Evolutionary conservation across 495 filamentous ascomycete genomes (phyloP), one percentile per base, ranked within the genome.

Genomic region (Penicillium steckii): DNA sequence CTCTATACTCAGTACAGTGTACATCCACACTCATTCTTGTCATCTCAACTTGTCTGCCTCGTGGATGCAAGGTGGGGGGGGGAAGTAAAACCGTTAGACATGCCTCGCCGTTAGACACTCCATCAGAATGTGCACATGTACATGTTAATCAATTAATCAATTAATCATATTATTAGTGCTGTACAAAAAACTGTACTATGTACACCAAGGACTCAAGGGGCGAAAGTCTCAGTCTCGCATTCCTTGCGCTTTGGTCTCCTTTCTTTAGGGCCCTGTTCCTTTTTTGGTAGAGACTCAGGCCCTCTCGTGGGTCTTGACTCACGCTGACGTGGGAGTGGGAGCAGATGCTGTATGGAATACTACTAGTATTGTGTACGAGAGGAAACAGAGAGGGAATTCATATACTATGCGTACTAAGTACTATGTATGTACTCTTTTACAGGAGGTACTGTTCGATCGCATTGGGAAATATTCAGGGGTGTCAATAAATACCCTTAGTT

Each of bases 101-200:
- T 60, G 53, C 49, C 53, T 60, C 49, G 41, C 57, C 57, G 57
- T 60, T 60, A 56, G 51, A 55, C 48, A 60, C 56, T 51, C 18
- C 33, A 13, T 15, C 15, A 58, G 44, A 53, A 54, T 48, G 37
- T 48, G 10, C 26, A 10, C 10, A 27, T 27, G 26, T 27, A 27
- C 10, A 10, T 27, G 10, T 27, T 4, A 5, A 27, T 27, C 5
- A 5, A 27, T 27, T 4, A 5, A 27, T 27, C n/a, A n/a, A n/a
- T n/a, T n/a, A n/a, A n/a, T n/a, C n/a, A n/a, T n/a, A n/a, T n/a
- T n/a, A n/a, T n/a, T n/a, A n/a, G n/a, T n/a, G n/a, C n/a, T 27
- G 26, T 37, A n/a, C 15, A 37, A 37, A 35, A 37, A 37, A n/a
- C n/a, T n/a, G n/a, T n/a, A n/a, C n/a, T n/a, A n/a, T n/a, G n/a